phyloP scores from a whole-genome alignment of 2,329 filamentous ascomycete genomes.

The Xylariaceae sp. region DNA sequence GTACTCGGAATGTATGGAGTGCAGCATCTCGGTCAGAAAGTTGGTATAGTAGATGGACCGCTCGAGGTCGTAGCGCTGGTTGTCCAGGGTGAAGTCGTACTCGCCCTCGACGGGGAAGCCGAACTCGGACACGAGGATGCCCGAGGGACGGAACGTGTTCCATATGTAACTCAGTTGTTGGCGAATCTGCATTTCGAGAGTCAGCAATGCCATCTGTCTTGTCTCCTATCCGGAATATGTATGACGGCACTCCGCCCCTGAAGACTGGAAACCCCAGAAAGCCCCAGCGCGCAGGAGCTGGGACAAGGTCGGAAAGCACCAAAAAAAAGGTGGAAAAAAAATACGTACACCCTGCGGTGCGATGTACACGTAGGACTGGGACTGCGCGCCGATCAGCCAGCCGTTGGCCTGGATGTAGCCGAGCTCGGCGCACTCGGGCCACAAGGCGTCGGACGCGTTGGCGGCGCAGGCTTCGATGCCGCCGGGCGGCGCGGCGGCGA shows the following conservation, averaged over 20 bases:
- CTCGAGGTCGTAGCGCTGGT: constrained; percentile 46
- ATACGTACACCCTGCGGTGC: constrained; percentile 52
- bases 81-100: constrained; percentile 31
- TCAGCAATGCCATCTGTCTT: too few species aligned
- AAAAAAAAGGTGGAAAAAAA: too few species aligned
- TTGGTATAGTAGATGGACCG: constrained; percentile 47
- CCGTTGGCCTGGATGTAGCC: constrained; percentile 38
- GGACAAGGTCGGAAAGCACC: too few species aligned
- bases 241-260: too few species aligned
- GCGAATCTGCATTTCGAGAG: too few species aligned
- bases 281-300: too few species aligned
- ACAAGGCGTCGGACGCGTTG: constrained; percentile 35
- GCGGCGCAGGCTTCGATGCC: constrained; percentile 40
- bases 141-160: constrained; percentile 46
- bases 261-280: too few species aligned
- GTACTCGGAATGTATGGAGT: constrained; percentile 50
- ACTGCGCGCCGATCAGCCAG: constrained; percentile 52
- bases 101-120: constrained; percentile 49
- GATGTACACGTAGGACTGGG: constrained; percentile 49
- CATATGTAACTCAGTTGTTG: constrained; percentile 49
- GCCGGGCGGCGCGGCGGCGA: constrained; percentile 37
- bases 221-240: too few species aligned
- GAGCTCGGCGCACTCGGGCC: constrained; percentile 46
- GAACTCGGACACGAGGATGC: constrained; percentile 48
- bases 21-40: constrained; percentile 47